Evolutionary conservation across 2,329 filamentous ascomycete genomes (phyloP), one percentile per base, ranked within the genome.

Genomic region (Dactylellina cionopaga): DNA sequence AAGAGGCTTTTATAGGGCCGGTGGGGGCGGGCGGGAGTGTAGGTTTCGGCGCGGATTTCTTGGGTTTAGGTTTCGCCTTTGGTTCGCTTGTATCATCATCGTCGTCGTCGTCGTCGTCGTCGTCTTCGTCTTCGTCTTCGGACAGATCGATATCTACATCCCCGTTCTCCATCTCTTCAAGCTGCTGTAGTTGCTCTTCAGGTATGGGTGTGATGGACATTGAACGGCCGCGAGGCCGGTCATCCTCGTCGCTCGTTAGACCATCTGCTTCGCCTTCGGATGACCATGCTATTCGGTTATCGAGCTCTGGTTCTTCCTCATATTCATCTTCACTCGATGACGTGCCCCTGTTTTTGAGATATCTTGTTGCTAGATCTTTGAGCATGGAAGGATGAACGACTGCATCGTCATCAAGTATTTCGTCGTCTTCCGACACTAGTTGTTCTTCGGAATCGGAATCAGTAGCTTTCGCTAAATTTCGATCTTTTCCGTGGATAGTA

Each of bases 1-100:
- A 86, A 0, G 90, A 86, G 3, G 59, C 33, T 52, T 60, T 66
- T 60, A 60, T 55, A 5, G 69, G 62, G 3, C 29, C 46, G 5
- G 54, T 35, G n/a, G 58, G 74, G 10, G 75, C 3, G 11, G 71
- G 51, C 1, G 60, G 52, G 29, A 56, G 46, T 41, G 60, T 19
- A n/a, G 54, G 62, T 37, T 31, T 60, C 5, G 37, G 60, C 43
- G 59, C 39, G 54, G 49, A 56, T 59, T 63, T 76, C 76, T 68
- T 78, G 76, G 6, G 39, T 46, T 68, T 74, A 25, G 55, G 22
- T 41, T 64, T 74, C 22, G 33, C 35, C 2, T 58, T 43, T 10
- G 62, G 54, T 11, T 15, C 64, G 46, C 56, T 43, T 25, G 41
- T 15, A 29, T 49, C 25, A 25, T 33, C 29, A 1, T 60, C 54